Base-by-base conservation (phyloP, 768 basidiomycete genomes). In the Lactarius vividus region DNA sequence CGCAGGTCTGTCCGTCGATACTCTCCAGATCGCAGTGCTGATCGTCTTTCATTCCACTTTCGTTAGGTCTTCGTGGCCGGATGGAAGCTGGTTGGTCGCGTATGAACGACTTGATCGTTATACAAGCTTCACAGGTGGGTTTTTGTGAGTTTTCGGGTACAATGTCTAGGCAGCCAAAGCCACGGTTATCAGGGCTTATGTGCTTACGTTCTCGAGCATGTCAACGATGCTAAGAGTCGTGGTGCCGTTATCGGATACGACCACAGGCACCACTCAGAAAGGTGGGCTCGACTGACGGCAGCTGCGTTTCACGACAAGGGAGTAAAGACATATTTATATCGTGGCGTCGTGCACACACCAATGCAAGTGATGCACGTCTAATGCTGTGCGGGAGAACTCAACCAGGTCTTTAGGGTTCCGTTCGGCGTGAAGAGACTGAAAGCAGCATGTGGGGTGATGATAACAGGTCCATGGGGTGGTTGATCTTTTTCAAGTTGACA, bases 1-100 rank as follows among this genome's bases (percentile, higher is more conserved):
- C 28, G 92, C 93, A 63, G 92, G 92, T 88, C 73, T 66, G 75
- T 23, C 5, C 13, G 33, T 29, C 49, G 57, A 28, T 58, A 11
- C 8, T 37, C 20, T 40, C 37, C 49, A 20, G 26, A 44, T 26
- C 13, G 49, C 49, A 52, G 49, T 59, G n/a, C 39, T n/a, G 52
- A 49, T 28, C 28, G 59, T 18, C 8, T 26, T 64, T 20, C 23
- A 28, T 62, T 61, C 31, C 69, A 37, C 31, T 7, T 58, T 23
- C 40, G 40, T 4, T 68, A 89, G 92, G 92, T 60, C 79, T 94
- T 26, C 79, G 92, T 71, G 92, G 88, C 1, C 81, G 78, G 68
- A 95, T 96, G 94, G 88, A 91, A 70, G 92, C 92, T 9, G 94
- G 94, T 1, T 94, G 89, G 84, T 82, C 90, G n/a, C 83, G 90